phyloP scores from a whole-genome alignment of 2,329 filamentous ascomycete species.

The Bimuria novae-zelandiae region DNA sequence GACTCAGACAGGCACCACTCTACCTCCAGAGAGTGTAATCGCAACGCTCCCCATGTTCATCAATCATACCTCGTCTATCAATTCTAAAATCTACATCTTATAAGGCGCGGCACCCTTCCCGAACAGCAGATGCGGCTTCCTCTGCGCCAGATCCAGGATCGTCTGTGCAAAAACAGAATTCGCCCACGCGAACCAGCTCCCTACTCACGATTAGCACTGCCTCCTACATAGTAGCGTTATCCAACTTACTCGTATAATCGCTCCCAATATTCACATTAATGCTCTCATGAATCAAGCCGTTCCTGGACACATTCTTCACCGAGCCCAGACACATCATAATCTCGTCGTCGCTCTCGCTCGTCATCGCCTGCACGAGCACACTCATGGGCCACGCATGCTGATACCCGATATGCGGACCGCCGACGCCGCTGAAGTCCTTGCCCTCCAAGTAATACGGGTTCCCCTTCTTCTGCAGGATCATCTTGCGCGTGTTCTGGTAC shows the following conservation, averaged over 20 bases:
- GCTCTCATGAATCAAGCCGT: conserved; percentile 90
- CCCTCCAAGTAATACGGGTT: conserved; percentile 92
- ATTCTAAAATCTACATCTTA: conserved; percentile 17
- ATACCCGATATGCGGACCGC: conserved; percentile 82
- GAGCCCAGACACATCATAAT: conserved; percentile 73
- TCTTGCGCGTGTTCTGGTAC: conserved; percentile 87
- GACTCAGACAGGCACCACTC: too few relatives aligned
- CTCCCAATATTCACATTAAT: conserved; percentile 75
- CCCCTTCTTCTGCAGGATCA: conserved; percentile 72
- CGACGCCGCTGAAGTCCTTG: conserved; percentile 80
- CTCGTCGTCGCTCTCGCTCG: conserved; percentile 79
- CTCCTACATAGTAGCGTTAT: background rate
- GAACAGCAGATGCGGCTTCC: conserved; percentile 89
- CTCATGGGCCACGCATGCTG: conserved; percentile 97
- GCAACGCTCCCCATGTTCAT: background rate
- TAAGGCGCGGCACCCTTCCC: conserved; percentile 59
- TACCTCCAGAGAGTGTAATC: too few relatives aligned
- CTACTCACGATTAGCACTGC: conserved; percentile 36
- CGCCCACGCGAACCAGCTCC: conserved; percentile 96
- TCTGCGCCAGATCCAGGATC: conserved; percentile 82
- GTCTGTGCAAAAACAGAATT: conserved; percentile 96
- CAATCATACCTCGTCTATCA: background rate
- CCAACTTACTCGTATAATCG: conserved; percentile 73
- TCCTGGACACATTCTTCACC: conserved; percentile 74
- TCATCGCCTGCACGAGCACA: conserved; percentile 87